A percentile compares a stretch with the other conserved stretches of the same genome.
These are phyloP conservation scores for Cyberlindnera galapagoensis DNA, from an alignment of 805 yeast species.

Conservation along the genomic window DNA sequence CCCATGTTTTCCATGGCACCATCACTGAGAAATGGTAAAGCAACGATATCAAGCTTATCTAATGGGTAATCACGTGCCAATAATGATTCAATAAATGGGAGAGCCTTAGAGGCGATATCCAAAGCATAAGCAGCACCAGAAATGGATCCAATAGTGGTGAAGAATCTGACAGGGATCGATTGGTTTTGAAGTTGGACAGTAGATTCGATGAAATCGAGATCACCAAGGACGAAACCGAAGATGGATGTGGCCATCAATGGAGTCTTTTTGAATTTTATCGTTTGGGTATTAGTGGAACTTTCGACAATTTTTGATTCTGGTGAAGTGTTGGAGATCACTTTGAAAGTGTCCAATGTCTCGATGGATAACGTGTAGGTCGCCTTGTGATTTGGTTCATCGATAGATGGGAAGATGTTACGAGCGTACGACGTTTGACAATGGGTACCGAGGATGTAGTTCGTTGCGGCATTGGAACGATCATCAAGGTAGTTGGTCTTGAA, in stretches of 20 bases:
- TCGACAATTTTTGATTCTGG: slow-evolving; percentile 25
- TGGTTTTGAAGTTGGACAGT: slow-evolving; percentile 23
- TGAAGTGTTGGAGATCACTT: slow-evolving; percentile 45
- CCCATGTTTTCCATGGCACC: slow-evolving; percentile 84
- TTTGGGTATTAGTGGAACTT: slow-evolving; percentile 19
- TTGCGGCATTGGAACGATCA: slow-evolving; percentile 39
- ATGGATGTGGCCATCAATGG: slow-evolving; percentile 57
- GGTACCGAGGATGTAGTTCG: slow-evolving; percentile 54
- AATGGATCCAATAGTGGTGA: slow-evolving; percentile 48
- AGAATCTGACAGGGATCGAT: slow-evolving; percentile 43
- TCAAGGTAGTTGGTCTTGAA: slow-evolving; percentile 62
- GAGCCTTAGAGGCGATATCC: slow-evolving; percentile 36
- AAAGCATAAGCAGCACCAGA: slow-evolving; percentile 44
- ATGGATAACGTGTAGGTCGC: slow-evolving; percentile 44
- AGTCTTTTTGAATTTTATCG: slow-evolving; percentile 42
- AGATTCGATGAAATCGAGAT: slow-evolving; percentile 46
- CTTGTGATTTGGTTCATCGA: slow-evolving; percentile 59
- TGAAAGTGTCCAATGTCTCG: slow-evolving; percentile 36
- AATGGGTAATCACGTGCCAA: slow-evolving; percentile 48
- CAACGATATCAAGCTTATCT: slow-evolving; percentile 57
- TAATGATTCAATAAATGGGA: slow-evolving; percentile 41
- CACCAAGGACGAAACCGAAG: slow-evolving; percentile 66
- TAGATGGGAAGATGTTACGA: slow-evolving; percentile 55
- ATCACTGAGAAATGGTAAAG: slow-evolving; percentile 65
- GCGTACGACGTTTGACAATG: slow-evolving; percentile 70